phyloP scores from a whole-genome alignment of 768 basidiomycete species.

The Phaeolepiota aurea region DNA sequence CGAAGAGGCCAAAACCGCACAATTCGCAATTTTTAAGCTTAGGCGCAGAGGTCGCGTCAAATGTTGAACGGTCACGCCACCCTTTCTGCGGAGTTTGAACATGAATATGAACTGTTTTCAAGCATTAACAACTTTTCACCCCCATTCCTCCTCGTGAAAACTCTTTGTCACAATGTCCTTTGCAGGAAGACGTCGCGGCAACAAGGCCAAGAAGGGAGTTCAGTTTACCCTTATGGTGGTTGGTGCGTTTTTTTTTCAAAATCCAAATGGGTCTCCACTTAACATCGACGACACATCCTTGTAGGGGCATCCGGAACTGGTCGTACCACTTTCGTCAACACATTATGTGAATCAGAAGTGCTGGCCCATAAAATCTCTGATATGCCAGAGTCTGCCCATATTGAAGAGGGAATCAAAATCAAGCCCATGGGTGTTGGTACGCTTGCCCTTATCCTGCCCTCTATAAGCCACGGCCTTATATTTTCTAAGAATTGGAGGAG shows the following conservation, averaged over 20 bases:
- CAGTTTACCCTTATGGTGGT: slow-evolving; percentile 98
- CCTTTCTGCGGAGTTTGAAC: slow-evolving; percentile 31
- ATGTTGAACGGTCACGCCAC: slow-evolving; percentile 27
- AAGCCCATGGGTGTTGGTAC: slow-evolving; percentile 91
- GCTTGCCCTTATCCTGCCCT: background rate
- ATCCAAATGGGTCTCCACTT: slow-evolving; percentile 8
- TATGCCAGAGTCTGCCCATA: slow-evolving; percentile 81
- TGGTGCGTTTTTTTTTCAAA: slow-evolving; percentile 47
- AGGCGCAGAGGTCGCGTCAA: too few species aligned
- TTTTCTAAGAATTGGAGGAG: slow-evolving; percentile 80
- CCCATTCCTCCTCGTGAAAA: slow-evolving; percentile 1
- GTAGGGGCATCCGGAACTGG: slow-evolving; percentile 95
- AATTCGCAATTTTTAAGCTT: too few species aligned
- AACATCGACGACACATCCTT: slow-evolving; percentile 5
- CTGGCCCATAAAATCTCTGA: slow-evolving; percentile 81
- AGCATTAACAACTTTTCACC: background rate
- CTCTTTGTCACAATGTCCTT: slow-evolving; percentile 56
- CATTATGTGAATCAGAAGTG: slow-evolving; percentile 94
- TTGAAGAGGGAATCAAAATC: slow-evolving; percentile 91
- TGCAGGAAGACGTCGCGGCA: slow-evolving; percentile 78
- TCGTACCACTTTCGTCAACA: slow-evolving; percentile 98
- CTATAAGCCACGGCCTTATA: slow-evolving; percentile 4
- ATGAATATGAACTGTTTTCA: background rate
- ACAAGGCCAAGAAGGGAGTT: slow-evolving; percentile 98
- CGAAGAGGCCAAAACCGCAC: too few species aligned